These are phyloP conservation scores for Boletellus ananas DNA, from an alignment of 768 basidiomycete genomes.

Conservation along the genomic window DNA sequence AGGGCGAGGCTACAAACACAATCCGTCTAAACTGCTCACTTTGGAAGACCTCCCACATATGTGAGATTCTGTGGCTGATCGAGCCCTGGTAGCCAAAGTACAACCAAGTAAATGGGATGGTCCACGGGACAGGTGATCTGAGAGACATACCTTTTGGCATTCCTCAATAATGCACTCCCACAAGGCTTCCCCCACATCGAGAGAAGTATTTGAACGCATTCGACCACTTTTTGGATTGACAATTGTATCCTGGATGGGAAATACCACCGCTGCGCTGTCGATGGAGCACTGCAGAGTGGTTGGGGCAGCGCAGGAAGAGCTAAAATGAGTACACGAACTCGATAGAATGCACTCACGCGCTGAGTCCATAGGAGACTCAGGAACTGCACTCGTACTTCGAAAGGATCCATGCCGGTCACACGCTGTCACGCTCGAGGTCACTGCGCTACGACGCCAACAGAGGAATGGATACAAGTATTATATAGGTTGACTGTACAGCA, in stretches of 20 bases:
- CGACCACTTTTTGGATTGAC: constrained; percentile 85
- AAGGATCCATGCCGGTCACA: constrained; percentile 41
- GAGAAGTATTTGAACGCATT: constrained; percentile 83
- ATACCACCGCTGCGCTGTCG: too few relatives aligned
- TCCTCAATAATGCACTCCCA: constrained; percentile 95
- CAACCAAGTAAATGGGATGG: neutral
- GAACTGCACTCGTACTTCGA: constrained; percentile 75
- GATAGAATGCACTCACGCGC: constrained; percentile 52
- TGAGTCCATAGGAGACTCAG: constrained; percentile 58
- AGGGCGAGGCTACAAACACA: constrained; percentile 45
- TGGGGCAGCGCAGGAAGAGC: neutral
- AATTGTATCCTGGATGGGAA: constrained; percentile 59
- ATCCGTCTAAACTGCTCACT: constrained; percentile 71
- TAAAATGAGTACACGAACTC: neutral
- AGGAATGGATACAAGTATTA: too few relatives aligned
- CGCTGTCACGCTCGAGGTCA: too few relatives aligned
- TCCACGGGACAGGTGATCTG: neutral
- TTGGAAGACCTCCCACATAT: constrained; percentile 75
- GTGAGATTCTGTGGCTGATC: constrained; percentile 87
- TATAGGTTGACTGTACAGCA: too few relatives aligned
- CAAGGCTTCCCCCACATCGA: constrained; percentile 82
- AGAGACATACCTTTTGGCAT: constrained; percentile 66
- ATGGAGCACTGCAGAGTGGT: neutral
- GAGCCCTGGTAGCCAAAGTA: constrained; percentile 50
- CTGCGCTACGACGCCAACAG: too few relatives aligned